Percentiles rank a stretch among this genome's conserved stretches.
Evolutionary conservation across 257 asterid genomes (phyloP).

Genomic region (Cynanchum wilfordii): DNA sequence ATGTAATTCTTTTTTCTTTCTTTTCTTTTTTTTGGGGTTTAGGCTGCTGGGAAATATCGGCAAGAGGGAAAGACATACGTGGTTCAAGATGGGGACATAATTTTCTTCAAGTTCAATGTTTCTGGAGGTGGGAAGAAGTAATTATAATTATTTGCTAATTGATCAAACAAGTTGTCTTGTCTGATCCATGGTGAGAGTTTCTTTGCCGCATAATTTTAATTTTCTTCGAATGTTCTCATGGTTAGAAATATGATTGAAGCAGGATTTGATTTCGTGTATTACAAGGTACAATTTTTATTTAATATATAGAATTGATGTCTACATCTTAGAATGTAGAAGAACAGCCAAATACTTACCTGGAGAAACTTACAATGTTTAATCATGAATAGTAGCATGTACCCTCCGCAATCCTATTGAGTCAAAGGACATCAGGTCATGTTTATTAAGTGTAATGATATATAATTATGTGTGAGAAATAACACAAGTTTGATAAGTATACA

Average conservation of each 20-base stretch:
- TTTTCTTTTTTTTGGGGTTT: slow-evolving; percentile 8
- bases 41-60: slow-evolving; percentile 93
- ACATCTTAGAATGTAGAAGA: no score
- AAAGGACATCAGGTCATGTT: no score
- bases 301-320: background rate
- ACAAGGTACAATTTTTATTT: background rate
- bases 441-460: no score
- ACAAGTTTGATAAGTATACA: no score
- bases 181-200: background rate
- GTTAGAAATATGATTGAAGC: background rate
- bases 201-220: background rate
- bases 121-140: slow-evolving; percentile 98
- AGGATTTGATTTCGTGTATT: background rate
- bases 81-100: slow-evolving; percentile 92
- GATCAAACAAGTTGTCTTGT: background rate
- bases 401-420: no score
- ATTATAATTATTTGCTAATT: slow-evolving; percentile 1
- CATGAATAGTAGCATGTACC: no score
- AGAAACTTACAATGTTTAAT: no score
- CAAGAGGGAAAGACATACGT: slow-evolving; percentile 96
- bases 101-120: slow-evolving; percentile 93
- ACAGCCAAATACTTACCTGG: no score
- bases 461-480: no score
- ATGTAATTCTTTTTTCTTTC: background rate
- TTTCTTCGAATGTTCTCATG: background rate